Evolutionary conservation across 1,284 basidiomycete species (phyloP).

Genomic region (Leccinum insigne): DNA sequence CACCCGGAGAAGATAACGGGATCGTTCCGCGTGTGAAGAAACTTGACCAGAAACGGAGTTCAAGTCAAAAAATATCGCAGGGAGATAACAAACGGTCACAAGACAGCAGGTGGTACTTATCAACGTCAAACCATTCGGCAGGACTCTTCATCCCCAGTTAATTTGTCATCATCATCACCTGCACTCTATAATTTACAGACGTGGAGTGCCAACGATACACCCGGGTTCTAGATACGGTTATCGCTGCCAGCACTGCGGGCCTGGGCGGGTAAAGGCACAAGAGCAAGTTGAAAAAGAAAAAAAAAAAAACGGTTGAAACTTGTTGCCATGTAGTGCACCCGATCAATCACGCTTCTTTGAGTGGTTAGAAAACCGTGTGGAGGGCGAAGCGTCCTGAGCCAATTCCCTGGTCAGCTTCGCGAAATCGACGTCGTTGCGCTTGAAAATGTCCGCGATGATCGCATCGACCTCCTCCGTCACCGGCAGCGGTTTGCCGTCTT

Average conservation of each 20-base stretch:
- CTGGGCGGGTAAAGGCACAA: neutral
- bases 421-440: slow-evolving; percentile 32
- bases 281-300: neutral
- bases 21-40: slow-evolving; percentile 11
- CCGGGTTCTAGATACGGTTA: slow-evolving; percentile 2
- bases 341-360: slow-evolving; percentile 33
- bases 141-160: neutral
- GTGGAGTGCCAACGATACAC: neutral
- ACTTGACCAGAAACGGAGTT: neutral
- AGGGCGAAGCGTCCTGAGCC: slow-evolving; percentile 16
- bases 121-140: neutral
- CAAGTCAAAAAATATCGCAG: neutral
- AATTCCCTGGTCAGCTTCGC: slow-evolving; percentile 29
- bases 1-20: neutral
- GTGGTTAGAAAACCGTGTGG: slow-evolving; percentile 21
- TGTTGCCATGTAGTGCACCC: slow-evolving; percentile 2
- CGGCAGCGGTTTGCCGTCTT: slow-evolving; percentile 22
- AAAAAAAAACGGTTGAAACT: neutral
- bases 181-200: neutral
- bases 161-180: neutral
- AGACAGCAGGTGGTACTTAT: neutral
- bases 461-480: slow-evolving; percentile 32
- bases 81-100: slow-evolving; percentile 16
- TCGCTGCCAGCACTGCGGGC: neutral
- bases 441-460: slow-evolving; percentile 34